Percentiles rank a stretch among this genome's conserved stretches.
phyloP scores from a whole-genome alignment of 176 grass and related monocot genomes.

The Melocanna baccifera region DNA sequence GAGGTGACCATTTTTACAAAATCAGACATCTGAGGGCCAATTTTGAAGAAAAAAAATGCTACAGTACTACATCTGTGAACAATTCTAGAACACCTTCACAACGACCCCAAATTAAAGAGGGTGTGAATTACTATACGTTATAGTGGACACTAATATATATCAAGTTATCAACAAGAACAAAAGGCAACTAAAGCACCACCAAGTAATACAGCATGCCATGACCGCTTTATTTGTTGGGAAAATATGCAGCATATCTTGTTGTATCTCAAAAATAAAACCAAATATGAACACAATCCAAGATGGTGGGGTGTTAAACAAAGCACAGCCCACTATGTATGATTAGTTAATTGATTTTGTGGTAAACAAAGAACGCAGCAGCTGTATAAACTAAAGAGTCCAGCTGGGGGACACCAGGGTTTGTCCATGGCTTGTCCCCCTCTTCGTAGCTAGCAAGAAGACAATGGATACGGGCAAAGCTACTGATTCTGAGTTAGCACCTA shows the following conservation, averaged over 20 bases:
- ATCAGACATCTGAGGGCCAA: too few relatives aligned
- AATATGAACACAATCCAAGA: slow-evolving; percentile 39
- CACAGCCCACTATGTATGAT: slow-evolving; percentile 4
- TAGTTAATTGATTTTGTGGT: not conserved
- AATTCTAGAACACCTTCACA: not conserved
- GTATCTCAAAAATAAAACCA: not conserved
- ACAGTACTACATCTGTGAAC: too few relatives aligned
- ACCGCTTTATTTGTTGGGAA: not conserved
- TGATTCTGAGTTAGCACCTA: not conserved
- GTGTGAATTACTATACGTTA: not conserved
- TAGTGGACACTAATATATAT: not conserved
- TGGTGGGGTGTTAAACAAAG: slow-evolving; percentile 11
- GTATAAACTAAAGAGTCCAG: slow-evolving; percentile 38
- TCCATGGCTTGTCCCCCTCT: slow-evolving; percentile 33
- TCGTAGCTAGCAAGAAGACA: slow-evolving; percentile 35
- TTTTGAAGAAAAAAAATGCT: too few relatives aligned
- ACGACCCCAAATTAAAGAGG: not conserved
- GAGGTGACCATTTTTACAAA: too few relatives aligned
- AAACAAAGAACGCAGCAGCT: not conserved
- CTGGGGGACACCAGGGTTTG: slow-evolving; percentile 40
- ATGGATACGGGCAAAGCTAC: not conserved
- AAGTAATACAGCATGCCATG: not conserved
- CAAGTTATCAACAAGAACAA: not conserved
- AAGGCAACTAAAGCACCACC: slow-evolving; percentile 19
- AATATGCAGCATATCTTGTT: not conserved